A percentile compares a stretch with the other conserved stretches of the same genome.
These are phyloP conservation scores for Allantophomopsis lycopodina DNA, from an alignment of 2,329 filamentous ascomycete species.

Conservation along the genomic window DNA sequence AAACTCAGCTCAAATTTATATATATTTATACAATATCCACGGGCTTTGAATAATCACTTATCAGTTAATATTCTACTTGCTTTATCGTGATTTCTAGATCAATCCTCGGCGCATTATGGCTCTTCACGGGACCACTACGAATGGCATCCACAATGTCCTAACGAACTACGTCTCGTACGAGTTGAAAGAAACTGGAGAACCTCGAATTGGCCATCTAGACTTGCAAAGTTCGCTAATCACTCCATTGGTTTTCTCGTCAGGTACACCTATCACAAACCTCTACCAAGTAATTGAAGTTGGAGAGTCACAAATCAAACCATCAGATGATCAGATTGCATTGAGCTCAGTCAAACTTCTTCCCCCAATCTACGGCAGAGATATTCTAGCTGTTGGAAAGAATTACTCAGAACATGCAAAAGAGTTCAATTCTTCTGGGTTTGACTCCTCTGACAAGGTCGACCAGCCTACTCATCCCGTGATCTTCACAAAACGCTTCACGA, in stretches of 20 bases:
- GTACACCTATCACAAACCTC: slow-evolving; percentile 28
- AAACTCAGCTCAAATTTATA: too few species aligned
- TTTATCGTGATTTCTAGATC: too few species aligned
- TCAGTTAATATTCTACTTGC: too few species aligned
- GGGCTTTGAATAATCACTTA: too few species aligned
- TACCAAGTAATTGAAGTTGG: slow-evolving; percentile 38
- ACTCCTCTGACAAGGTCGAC: slow-evolving; percentile 38
- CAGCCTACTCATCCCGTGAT: slow-evolving; percentile 38
- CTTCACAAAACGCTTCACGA: slow-evolving; percentile 35
- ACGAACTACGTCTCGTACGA: slow-evolving; percentile 25
- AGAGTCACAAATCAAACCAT: slow-evolving; percentile 21
- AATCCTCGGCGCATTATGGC: too few species aligned
- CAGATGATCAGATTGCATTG: slow-evolving; percentile 18
- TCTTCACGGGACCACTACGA: too few species aligned
- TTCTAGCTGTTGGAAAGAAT: slow-evolving; percentile 85
- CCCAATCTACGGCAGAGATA: slow-evolving; percentile 63
- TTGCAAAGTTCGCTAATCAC: slow-evolving; percentile 21
- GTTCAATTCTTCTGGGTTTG: slow-evolving; percentile 40
- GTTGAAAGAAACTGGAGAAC: slow-evolving; percentile 6
- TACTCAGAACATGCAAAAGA: slow-evolving; percentile 48
- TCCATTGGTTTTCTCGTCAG: slow-evolving; percentile 30
- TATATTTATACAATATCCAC: too few species aligned
- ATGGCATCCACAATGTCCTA: slow-evolving; percentile 1
- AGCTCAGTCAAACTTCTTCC: slow-evolving; percentile 27
- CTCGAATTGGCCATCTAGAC: slow-evolving; percentile 27